phyloP scores from a whole-genome alignment of 2,329 filamentous ascomycete species.

The Fonsecaea multimorphosa region DNA sequence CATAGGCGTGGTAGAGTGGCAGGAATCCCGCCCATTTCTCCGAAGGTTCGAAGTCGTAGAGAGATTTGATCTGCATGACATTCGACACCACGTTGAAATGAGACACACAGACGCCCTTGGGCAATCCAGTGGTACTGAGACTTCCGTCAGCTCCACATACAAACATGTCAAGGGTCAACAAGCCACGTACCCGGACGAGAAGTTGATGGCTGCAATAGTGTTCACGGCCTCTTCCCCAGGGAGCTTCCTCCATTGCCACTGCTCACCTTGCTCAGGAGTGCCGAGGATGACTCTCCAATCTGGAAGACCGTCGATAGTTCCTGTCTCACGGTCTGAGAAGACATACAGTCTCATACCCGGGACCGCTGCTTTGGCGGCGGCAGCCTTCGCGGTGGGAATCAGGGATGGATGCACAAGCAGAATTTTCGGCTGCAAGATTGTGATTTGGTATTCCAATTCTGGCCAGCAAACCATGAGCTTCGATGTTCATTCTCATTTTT shows the following conservation, averaged over 20 bases:
- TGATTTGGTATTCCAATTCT: slow-evolving; percentile 69
- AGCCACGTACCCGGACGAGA: slow-evolving; percentile 42
- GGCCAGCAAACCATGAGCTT: not conserved
- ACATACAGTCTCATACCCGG: slow-evolving; percentile 59
- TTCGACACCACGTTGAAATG: slow-evolving; percentile 63
- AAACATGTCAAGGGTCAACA: slow-evolving; percentile 1
- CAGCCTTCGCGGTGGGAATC: slow-evolving; percentile 60
- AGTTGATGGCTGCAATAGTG: slow-evolving; percentile 46
- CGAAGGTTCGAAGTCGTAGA: slow-evolving; percentile 52
- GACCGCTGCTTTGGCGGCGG: slow-evolving; percentile 61
- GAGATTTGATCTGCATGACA: slow-evolving; percentile 64
- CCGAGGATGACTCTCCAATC: slow-evolving; percentile 18
- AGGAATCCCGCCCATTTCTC: slow-evolving; percentile 61
- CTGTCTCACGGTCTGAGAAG: slow-evolving; percentile 53
- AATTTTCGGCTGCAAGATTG: slow-evolving; percentile 59
- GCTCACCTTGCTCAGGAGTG: not conserved
- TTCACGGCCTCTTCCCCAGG: slow-evolving; percentile 56
- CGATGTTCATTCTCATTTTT: not conserved
- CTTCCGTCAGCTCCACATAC: not conserved
- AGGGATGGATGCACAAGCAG: slow-evolving; percentile 15
- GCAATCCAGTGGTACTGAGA: slow-evolving; percentile 42
- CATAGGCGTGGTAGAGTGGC: slow-evolving; percentile 67
- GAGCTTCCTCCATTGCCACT: slow-evolving; percentile 10
- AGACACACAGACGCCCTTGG: slow-evolving; percentile 46
- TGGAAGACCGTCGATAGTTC: slow-evolving; percentile 22